A percentile compares a stretch with the other conserved stretches of the same genome.
These are phyloP conservation scores for Phyllosticta citrichinensis DNA, from an alignment of 2,329 filamentous ascomycete genomes.

Conservation along the genomic window DNA sequence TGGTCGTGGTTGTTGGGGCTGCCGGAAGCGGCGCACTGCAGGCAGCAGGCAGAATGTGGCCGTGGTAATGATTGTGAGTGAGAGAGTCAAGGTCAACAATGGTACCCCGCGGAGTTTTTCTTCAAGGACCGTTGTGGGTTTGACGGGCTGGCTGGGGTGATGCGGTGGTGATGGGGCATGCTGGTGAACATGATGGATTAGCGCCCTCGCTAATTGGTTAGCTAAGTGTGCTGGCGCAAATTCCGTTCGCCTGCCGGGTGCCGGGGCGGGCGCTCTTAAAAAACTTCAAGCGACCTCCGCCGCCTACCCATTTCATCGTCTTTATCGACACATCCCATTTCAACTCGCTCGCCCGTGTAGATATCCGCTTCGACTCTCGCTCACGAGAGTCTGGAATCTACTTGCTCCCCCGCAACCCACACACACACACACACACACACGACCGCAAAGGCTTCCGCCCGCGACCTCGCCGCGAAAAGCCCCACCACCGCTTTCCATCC, in stretches of 20 bases:
- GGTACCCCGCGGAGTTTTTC: not conserved
- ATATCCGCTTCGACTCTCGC: slow-evolving; percentile 35
- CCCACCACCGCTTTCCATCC: slow-evolving; percentile 21
- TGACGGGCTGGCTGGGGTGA: not conserved
- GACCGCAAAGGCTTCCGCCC: slow-evolving; percentile 30
- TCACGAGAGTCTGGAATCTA: slow-evolving; percentile 39
- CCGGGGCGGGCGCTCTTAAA: slow-evolving; percentile 7
- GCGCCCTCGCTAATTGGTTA: slow-evolving; percentile 11
- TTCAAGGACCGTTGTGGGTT: not conserved
- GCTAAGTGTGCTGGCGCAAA: not conserved
- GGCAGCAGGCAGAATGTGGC: too few relatives aligned
- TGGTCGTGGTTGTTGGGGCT: not conserved
- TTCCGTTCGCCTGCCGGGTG: not conserved
- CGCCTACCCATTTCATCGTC: slow-evolving; percentile 18
- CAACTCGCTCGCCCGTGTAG: slow-evolving; percentile 23
- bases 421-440: slow-evolving; percentile 13
- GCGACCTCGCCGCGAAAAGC: slow-evolving; percentile 32
- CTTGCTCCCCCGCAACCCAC: slow-evolving; percentile 23
- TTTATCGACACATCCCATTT: slow-evolving; percentile 18
- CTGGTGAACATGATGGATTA: not conserved
- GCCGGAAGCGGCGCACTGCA: not conserved
- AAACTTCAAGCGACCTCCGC: slow-evolving; percentile 14
- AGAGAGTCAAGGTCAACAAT: not conserved
- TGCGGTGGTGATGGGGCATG: not conserved
- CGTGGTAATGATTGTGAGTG: too few relatives aligned